Evolutionary conservation across 768 basidiomycete species (phyloP), one percentile per base, ranked within the genome.

Genomic region (Dictyophora rubrovolvata): DNA sequence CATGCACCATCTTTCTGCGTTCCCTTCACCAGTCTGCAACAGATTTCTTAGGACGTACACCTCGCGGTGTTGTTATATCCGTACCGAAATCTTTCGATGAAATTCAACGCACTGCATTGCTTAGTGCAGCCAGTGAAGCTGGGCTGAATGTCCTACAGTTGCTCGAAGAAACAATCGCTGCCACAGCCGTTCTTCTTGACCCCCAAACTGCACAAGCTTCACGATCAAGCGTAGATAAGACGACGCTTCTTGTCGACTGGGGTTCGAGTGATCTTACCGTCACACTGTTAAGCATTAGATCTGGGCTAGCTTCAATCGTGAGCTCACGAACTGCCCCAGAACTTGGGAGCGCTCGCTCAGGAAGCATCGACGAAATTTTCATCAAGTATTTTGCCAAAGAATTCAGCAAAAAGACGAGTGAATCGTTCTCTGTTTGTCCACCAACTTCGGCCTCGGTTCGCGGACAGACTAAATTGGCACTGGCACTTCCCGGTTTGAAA

Each of bases 401-500:
- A 63, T 99, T 99, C 71, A 89, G 89, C 53, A 98, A 97, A 74
- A 99, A 96, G 76, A 93, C 87, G 1, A 33, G 57, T 2, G 57
- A 59, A 36, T 2, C 22, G 7, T 35, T 59, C 5, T 23, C 50
- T 35, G 77, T 92, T 16, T 81, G 76, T 56, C 84, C 86, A 1
- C 73, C 85, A 5, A 74, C 75, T 2, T 75, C 81, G 20, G 63
- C 74, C 17, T 74, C 76, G 34, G 88, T 93, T 72, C 89, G 96
- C 21, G 90, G 94, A 0, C 87, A 92, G 66, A 89, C 92, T n/a
- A 95, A 94, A 68, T 83, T 99, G 23, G 82, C 87, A 10, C 82
- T 98, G 20, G 92, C 93, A 7, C 83, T 96, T 57, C 93, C 97
- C 69, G 87, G 93, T 69, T 95, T 93, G 28, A 99, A 97, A 74